A percentile compares a stretch with the other conserved stretches of the same genome.
Conservation (phyloP, 1,139 yeast species). For the Kurtzmaniella quercitrusa region DNA sequence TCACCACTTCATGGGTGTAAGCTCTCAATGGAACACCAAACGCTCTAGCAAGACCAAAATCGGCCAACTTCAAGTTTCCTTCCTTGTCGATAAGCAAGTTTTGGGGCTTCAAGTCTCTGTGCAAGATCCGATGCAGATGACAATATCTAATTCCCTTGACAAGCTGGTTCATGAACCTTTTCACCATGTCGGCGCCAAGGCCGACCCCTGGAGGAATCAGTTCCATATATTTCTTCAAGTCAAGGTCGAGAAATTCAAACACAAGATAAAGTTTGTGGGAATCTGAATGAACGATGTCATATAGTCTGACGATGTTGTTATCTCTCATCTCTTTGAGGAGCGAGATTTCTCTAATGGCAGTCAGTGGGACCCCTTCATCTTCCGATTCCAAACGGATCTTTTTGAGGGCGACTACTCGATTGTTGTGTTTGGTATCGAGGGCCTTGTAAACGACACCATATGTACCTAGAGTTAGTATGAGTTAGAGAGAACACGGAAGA, state of each 20-base stretch:
- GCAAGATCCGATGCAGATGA: conserved; percentile 91
- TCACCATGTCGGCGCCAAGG: conserved; percentile 84
- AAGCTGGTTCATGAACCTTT: conserved; percentile 88
- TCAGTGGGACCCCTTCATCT: conserved; percentile 98
- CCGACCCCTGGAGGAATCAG: conserved; percentile 89
- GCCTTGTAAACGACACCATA: conserved; percentile 99
- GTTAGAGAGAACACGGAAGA: background rate
- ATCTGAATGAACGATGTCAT: conserved; percentile 96
- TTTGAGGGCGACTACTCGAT: conserved; percentile 89
- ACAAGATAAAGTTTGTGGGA: conserved; percentile 90
- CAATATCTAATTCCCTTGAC: conserved; percentile 92
- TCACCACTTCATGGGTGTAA: conserved; percentile 95
- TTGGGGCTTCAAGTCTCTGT: conserved; percentile 95
- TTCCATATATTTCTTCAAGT: conserved; percentile 95
- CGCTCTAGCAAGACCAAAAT: conserved; percentile 95
- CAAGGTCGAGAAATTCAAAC: conserved; percentile 89
- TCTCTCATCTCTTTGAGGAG: conserved; percentile 88
- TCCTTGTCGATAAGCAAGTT: conserved; percentile 90
- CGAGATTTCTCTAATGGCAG: conserved; percentile 95
- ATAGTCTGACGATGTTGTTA: conserved; percentile 85
- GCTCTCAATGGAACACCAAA: conserved; percentile 96
- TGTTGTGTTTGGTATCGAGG: conserved; percentile 80
- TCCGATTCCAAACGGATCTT: conserved; percentile 94
- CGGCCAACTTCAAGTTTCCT: conserved; percentile 93
- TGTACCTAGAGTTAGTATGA: conserved; percentile 48